These are phyloP conservation scores for Trichoderma brevicompactum DNA, from an alignment of 2,329 filamentous ascomycete species.

Conservation along the genomic window DNA sequence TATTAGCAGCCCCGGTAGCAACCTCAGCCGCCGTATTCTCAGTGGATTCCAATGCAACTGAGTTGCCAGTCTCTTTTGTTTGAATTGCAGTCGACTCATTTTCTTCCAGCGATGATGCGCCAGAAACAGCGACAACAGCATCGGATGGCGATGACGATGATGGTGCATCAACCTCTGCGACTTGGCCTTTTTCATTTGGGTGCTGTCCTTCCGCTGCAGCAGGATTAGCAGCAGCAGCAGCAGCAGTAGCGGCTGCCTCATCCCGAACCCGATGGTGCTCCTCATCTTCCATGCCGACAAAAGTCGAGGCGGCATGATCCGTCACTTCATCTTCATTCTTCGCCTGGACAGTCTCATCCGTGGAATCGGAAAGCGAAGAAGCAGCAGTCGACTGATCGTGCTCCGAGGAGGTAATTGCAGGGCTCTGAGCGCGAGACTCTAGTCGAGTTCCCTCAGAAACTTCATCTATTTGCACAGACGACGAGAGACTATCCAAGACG, in stretches of 20 bases:
- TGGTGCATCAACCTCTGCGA: background rate
- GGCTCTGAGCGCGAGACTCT: slow-evolving; percentile 64
- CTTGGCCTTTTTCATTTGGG: background rate
- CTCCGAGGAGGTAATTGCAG: slow-evolving; percentile 55
- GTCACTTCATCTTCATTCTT: slow-evolving; percentile 36
- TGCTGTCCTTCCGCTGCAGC: background rate
- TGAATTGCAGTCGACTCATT: background rate
- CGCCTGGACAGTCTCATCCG: slow-evolving; percentile 60
- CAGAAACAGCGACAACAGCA: background rate
- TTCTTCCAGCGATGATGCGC: slow-evolving; percentile 7
- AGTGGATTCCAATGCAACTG: background rate
- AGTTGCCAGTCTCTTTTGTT: slow-evolving; percentile 3
- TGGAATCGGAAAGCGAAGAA: slow-evolving; percentile 66
- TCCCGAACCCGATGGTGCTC: background rate
- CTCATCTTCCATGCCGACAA: background rate
- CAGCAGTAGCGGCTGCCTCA: background rate
- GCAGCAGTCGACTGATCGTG: slow-evolving; percentile 64
- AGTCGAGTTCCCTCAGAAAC: slow-evolving; percentile 53
- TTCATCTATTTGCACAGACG: slow-evolving; percentile 51
- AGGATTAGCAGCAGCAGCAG: background rate
- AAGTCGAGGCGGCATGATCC: background rate
- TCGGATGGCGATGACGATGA: background rate
- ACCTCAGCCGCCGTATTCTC: slow-evolving; percentile 4
- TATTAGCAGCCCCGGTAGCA: slow-evolving; percentile 22
- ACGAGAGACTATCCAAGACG: slow-evolving; percentile 52